Evolutionary conservation across 2,329 filamentous ascomycete species (phyloP), one percentile per base, ranked within the genome.

Genomic region (Thelonectria blattea): DNA sequence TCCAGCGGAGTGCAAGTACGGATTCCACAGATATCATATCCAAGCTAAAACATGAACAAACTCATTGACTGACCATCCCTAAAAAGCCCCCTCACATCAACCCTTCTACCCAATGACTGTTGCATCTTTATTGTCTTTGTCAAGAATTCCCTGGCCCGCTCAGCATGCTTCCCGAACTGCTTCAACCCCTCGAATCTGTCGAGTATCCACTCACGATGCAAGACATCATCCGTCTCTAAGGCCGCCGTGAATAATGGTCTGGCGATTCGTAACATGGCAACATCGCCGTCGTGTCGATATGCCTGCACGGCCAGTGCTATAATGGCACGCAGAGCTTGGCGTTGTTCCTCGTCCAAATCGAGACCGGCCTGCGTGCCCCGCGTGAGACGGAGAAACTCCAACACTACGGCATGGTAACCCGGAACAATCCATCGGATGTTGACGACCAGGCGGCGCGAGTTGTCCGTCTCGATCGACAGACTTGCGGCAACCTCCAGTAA

Each of bases 221-320:
- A 58, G 3, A 68, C 60, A 22, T 74, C 70, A 11, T 74, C 68
- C 5, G 74, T 76, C 60, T 77, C 73, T 7, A 78, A 61, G 7
- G 71, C 74, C 5, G 70, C 75, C n/a, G 74, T 67, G 55, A 76
- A 75, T 6, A 77, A 62, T 5, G 74, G 72, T 71, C 74, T 76
- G 0, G 74, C 72, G 15, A 76, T 66, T 37, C 73, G 68, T 6
- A 71, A 58, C 48, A 76, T 69, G 7, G 71, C 67, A n/a, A 72
- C 67, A 7, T 73, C 66, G 5, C 75, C 74, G 3, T 68, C 67
- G 49, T 76, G 70, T 39, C 71, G 73, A 47, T 71, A 73, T 12
- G 70, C 68, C 37, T 76, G 74, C 32, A 72, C 71, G 2, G 72
- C 71, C 5, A 77, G 62, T 14, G 72, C 73, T 62, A 76, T 73